Evolutionary conservation across 495 filamentous ascomycete genomes (phyloP).

Genomic region (Neurospora sp.): DNA sequence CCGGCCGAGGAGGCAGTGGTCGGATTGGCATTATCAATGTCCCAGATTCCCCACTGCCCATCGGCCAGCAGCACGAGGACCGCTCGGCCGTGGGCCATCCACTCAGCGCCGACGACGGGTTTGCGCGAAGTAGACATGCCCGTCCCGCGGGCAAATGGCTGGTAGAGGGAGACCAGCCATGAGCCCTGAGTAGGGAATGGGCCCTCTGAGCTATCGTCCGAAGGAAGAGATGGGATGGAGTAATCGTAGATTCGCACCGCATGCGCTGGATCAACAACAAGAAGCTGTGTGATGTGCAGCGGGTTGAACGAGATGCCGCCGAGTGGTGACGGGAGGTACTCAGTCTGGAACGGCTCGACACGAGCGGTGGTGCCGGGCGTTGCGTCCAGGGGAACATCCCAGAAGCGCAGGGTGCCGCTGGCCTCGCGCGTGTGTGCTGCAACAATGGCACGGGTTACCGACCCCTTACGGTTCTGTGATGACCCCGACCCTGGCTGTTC

Average conservation of each 20-base stretch:
- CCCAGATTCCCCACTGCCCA: slow-evolving; percentile 94
- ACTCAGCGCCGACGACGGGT: slow-evolving; percentile 67
- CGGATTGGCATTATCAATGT: slow-evolving; percentile 57
- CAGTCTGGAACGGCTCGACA: slow-evolving; percentile 50
- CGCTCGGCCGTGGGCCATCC: slow-evolving; percentile 70
- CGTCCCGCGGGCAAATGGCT: slow-evolving; percentile 47
- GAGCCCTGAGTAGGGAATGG: slow-evolving; percentile 42
- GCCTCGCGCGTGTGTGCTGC: slow-evolving; percentile 54
- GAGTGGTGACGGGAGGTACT: slow-evolving; percentile 55
- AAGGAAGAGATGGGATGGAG: slow-evolving; percentile 29
- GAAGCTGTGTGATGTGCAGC: slow-evolving; percentile 46
- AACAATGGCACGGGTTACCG: slow-evolving; percentile 31
- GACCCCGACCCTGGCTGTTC: slow-evolving; percentile 10
- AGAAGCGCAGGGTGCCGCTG: slow-evolving; percentile 44
- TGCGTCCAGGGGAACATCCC: slow-evolving; percentile 34
- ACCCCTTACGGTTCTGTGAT: slow-evolving; percentile 20
- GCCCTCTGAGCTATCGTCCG: slow-evolving; percentile 35
- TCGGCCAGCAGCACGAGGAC: slow-evolving; percentile 69
- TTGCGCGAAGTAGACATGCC: slow-evolving; percentile 47
- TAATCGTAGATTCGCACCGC: slow-evolving; percentile 58
- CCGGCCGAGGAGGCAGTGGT: slow-evolving; percentile 27
- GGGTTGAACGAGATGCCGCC: slow-evolving; percentile 66
- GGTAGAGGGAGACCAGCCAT: slow-evolving; percentile 63
- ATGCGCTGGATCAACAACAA: slow-evolving; percentile 57
- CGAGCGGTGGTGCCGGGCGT: slow-evolving; percentile 27